These are phyloP conservation scores for Aspergillus indologenus DNA, from an alignment of 495 filamentous ascomycete species.

Conservation along the genomic window DNA sequence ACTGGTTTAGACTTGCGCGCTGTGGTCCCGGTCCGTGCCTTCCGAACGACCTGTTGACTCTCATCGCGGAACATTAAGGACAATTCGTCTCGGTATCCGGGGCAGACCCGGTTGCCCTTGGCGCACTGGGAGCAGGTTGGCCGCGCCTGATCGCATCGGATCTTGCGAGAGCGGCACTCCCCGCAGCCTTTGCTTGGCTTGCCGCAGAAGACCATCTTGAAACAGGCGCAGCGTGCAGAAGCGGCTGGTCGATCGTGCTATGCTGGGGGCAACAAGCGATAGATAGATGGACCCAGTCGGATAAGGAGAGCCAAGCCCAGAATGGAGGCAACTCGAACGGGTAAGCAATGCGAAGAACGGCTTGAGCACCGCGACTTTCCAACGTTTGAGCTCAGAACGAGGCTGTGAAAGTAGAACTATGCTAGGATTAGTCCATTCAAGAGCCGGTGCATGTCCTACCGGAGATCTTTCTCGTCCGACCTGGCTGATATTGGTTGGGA, in stretches of 20 bases:
- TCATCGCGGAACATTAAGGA: constrained; percentile 73
- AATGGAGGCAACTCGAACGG: constrained; percentile 12
- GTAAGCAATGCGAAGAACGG: constrained; percentile 23
- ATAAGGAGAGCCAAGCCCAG: background rate
- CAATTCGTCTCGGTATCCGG: constrained; percentile 66
- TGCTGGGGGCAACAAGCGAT: constrained; percentile 5
- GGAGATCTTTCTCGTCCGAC: too few relatives aligned
- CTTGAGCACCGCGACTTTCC: background rate
- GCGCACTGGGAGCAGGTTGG: constrained; percentile 66
- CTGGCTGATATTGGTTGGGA: background rate
- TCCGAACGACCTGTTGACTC: constrained; percentile 63
- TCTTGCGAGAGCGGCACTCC: constrained; percentile 67
- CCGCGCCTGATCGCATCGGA: constrained; percentile 61
- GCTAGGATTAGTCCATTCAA: too few relatives aligned
- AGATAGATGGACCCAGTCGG: constrained; percentile 4
- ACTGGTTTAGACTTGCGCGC: constrained; percentile 18
- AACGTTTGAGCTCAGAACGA: too few relatives aligned
- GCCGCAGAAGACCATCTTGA: constrained; percentile 67
- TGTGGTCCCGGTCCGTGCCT: constrained; percentile 48
- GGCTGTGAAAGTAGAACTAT: too few relatives aligned
- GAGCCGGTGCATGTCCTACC: too few relatives aligned
- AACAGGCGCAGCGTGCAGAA: constrained; percentile 8
- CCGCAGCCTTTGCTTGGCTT: constrained; percentile 72
- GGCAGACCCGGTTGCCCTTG: constrained; percentile 62
- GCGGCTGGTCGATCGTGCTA: constrained; percentile 2